Conservation (phyloP, 768 basidiomycete species). For the Sarcodon sp. region DNA sequence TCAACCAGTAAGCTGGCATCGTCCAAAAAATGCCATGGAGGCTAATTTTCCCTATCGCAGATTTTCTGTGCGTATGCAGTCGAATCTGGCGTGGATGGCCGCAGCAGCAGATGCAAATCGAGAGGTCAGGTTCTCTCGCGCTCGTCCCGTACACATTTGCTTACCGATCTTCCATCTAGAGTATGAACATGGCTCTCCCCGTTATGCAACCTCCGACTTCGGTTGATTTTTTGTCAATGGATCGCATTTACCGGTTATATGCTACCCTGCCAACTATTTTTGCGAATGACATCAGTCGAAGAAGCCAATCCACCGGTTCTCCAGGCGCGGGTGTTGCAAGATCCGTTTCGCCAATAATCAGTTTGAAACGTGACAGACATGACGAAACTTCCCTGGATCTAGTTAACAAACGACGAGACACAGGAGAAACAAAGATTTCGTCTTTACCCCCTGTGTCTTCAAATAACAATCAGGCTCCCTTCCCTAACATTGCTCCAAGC, state of each 20-base stretch:
- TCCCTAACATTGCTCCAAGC: conserved; percentile 5
- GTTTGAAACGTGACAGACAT: conserved; percentile 51
- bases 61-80: conserved; percentile 48
- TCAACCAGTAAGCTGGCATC: conserved; percentile 37
- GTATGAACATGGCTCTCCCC: conserved; percentile 28
- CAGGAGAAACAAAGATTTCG: conserved; percentile 41
- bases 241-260: conserved; percentile 58
- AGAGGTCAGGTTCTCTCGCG: conserved; percentile 22
- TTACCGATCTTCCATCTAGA: conserved; percentile 1
- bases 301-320: conserved; percentile 13
- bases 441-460: conserved; percentile 15
- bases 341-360: conserved; percentile 6
- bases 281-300: conserved; percentile 27
- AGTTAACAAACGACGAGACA: conserved; percentile 56
- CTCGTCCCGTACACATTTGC: background rate
- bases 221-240: conserved; percentile 37
- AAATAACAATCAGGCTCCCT: conserved; percentile 12
- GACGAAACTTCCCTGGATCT: conserved; percentile 30
- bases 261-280: conserved; percentile 46
- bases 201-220: conserved; percentile 41
- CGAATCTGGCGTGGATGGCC: conserved; percentile 62
- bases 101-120: conserved; percentile 47
- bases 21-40: background rate
- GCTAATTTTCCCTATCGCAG: conserved; percentile 21
- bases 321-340: conserved; percentile 10